These are phyloP conservation scores for Furcasterigmium furcatum DNA, from an alignment of 2,329 filamentous ascomycete species.

Conservation along the genomic window DNA sequence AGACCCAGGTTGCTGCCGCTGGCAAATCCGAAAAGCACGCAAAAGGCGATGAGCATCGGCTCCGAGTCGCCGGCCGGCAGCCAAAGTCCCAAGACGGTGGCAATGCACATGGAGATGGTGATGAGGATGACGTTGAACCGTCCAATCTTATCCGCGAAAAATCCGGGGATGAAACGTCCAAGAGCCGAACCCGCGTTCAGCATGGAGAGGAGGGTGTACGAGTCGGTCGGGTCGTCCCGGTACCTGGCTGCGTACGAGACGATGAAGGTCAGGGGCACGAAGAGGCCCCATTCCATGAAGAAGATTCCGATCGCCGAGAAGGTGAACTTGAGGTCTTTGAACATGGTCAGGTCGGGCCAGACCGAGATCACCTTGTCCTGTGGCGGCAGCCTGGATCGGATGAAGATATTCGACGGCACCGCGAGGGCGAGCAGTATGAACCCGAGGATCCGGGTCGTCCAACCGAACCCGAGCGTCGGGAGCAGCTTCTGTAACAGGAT, in stretches of 20 bases:
- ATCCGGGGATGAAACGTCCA: constrained; percentile 73
- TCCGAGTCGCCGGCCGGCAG: constrained; percentile 54
- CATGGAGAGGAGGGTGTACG: constrained; percentile 75
- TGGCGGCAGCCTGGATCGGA: constrained; percentile 52
- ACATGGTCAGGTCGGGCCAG: constrained; percentile 59
- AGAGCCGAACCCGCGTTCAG: constrained; percentile 77
- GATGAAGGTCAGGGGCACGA: constrained; percentile 74
- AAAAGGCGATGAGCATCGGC: constrained; percentile 64
- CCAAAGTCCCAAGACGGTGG: constrained; percentile 65
- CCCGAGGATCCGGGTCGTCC: constrained; percentile 46
- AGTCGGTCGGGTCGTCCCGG: constrained; percentile 55
- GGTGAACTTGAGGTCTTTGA: constrained; percentile 56
- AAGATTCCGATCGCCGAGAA: constrained; percentile 62
- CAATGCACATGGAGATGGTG: constrained; percentile 56
- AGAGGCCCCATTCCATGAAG: constrained; percentile 68
- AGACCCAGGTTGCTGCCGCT: constrained; percentile 76
- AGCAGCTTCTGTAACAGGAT: constrained; percentile 43
- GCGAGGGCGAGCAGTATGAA: constrained; percentile 46
- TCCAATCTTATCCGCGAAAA: constrained; percentile 72
- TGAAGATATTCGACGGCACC: constrained; percentile 42
- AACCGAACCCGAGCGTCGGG: constrained; percentile 42
- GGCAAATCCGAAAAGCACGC: constrained; percentile 73
- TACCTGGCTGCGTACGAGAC: constrained; percentile 65
- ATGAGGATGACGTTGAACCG: constrained; percentile 78
- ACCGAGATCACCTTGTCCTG: constrained; percentile 36